Conservation (phyloP, 2,329 filamentous ascomycete genomes). For the Neospermospora avenae region DNA sequence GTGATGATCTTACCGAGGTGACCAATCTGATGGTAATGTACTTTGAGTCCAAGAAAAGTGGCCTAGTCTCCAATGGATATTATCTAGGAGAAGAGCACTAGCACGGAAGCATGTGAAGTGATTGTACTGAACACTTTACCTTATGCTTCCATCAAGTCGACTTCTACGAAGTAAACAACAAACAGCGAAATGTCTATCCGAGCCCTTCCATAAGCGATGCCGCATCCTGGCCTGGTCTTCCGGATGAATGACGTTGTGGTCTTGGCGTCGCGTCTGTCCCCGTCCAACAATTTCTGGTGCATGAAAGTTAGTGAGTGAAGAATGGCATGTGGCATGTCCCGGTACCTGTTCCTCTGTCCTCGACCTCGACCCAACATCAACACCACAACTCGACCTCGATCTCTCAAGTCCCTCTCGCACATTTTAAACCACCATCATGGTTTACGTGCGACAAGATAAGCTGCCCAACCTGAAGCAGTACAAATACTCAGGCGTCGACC, state of each 20-base stretch:
- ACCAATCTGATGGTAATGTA: too few relatives aligned
- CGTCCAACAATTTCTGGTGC: conserved; percentile 8
- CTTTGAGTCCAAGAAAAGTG: too few relatives aligned
- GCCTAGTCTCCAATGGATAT: too few relatives aligned
- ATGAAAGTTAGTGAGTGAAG: neutral
- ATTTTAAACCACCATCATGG: conserved; percentile 55
- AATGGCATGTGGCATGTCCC: neutral
- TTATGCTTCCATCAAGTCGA: too few relatives aligned
- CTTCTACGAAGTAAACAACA: too few relatives aligned
- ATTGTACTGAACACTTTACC: too few relatives aligned
- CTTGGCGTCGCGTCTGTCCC: conserved; percentile 15
- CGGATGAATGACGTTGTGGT: conserved; percentile 9
- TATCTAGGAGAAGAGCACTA: too few relatives aligned
- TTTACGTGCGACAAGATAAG: conserved; percentile 90
- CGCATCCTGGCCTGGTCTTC: neutral
- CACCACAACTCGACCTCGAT: neutral
- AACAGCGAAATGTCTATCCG: too few relatives aligned
- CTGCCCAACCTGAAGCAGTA: conserved; percentile 88
- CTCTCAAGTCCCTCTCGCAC: neutral
- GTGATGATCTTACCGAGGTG: too few relatives aligned
- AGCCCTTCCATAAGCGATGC: neutral
- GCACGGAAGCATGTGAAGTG: too few relatives aligned
- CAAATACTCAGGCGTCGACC: conserved; percentile 92
- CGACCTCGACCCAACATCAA: neutral
- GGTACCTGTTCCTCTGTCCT: too few relatives aligned